Evolutionary conservation across 495 filamentous ascomycete genomes (phyloP).

Genomic region (Podospora appendiculata): DNA sequence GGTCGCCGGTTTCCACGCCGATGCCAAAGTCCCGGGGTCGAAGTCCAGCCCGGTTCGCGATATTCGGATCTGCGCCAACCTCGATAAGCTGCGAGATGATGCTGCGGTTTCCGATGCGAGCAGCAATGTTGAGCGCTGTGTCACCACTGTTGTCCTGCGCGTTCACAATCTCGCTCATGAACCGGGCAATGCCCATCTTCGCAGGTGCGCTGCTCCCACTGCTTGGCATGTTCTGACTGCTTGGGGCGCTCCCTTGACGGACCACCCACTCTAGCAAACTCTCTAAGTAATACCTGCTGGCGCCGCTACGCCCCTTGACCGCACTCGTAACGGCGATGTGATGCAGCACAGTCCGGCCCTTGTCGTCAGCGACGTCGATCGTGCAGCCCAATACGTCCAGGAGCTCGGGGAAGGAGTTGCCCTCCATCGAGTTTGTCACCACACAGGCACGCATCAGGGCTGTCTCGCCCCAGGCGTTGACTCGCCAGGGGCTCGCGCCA

Average conservation of each 20-base stretch:
- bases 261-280: constrained; percentile 90
- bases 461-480: constrained; percentile 83
- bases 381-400: constrained; percentile 83
- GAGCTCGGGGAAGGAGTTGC: constrained; percentile 70
- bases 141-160: constrained; percentile 86
- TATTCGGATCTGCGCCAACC: constrained; percentile 81
- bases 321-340: constrained; percentile 94
- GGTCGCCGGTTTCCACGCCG: constrained; percentile 45
- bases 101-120: constrained; percentile 78
- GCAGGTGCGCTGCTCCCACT: constrained; percentile 29
- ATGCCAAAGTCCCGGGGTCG: constrained; percentile 88
- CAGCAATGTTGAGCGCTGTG: constrained; percentile 88
- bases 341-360: constrained; percentile 85
- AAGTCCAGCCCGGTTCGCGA: constrained; percentile 81
- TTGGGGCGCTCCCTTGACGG: constrained; percentile 61
- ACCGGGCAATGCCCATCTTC: constrained; percentile 75
- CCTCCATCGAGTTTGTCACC: constrained; percentile 86
- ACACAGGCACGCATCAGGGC: constrained; percentile 81
- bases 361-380: constrained; percentile 81
- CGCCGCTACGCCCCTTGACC: constrained; percentile 76
- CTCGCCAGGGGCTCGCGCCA: constrained; percentile 77
- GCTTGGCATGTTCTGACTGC: constrained; percentile 41
- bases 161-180: constrained; percentile 95
- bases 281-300: constrained; percentile 89
- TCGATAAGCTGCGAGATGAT: constrained; percentile 91